These are phyloP conservation scores for Phoma sp. DNA, from an alignment of 2,329 filamentous ascomycete species.

Conservation along the genomic window DNA sequence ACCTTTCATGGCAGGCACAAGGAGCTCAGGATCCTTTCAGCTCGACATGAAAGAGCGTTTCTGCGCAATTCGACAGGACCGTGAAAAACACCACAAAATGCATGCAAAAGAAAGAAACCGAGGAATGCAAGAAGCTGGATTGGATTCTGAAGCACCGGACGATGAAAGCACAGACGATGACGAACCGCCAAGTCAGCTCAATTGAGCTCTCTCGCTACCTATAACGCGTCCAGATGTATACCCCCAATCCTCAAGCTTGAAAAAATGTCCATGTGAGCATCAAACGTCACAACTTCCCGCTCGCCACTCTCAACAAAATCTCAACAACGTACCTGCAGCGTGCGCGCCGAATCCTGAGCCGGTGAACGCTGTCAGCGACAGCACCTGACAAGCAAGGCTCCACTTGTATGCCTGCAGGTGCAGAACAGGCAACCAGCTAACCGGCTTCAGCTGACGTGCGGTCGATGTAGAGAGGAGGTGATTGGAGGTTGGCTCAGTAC, in stretches of 20 bases:
- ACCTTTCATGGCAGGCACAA: neutral
- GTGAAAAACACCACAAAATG: neutral
- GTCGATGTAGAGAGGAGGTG: neutral
- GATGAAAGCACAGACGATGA: neutral
- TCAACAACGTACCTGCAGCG: slow-evolving; percentile 7
- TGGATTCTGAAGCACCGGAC: neutral
- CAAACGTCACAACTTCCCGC: neutral
- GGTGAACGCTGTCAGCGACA: slow-evolving; percentile 9
- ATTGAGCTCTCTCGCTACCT: too few relatives aligned
- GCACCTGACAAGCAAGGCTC: slow-evolving; percentile 9
- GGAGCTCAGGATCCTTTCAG: neutral
- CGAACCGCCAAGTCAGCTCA: too few relatives aligned
- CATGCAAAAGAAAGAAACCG: neutral
- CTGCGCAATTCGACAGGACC: neutral
- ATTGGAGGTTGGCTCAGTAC: neutral
- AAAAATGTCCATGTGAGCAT: slow-evolving; percentile 7
- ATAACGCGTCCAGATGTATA: too few relatives aligned
- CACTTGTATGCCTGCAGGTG: slow-evolving; percentile 2
- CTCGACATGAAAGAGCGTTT: neutral
- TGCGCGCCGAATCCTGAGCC: neutral
- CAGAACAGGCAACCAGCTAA: neutral
- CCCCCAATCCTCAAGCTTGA: neutral
- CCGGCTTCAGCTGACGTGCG: neutral
- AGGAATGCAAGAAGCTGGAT: neutral
- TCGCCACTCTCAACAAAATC: slow-evolving; percentile 13